A percentile compares a stretch with the other conserved stretches of the same genome.
These are phyloP conservation scores for Pyrenochaeta sp. DNA, from an alignment of 2,329 filamentous ascomycete genomes.

Conservation along the genomic window DNA sequence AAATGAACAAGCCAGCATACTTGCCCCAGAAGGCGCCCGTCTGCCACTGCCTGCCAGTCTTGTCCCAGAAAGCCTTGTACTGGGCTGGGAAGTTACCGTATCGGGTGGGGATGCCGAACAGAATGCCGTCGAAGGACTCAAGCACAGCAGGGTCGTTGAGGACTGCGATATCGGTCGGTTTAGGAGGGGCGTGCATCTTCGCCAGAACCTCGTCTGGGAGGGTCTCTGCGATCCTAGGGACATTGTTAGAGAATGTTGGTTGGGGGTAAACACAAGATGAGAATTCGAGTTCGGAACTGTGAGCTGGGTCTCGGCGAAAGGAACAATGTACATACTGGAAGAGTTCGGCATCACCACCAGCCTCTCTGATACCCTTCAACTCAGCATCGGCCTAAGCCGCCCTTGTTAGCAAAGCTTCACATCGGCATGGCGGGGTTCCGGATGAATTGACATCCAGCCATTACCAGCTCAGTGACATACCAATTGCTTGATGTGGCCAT, in stretches of 20 bases:
- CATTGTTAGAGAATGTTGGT: conserved; percentile 3
- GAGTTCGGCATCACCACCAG: conserved; percentile 81
- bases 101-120: conserved; percentile 93
- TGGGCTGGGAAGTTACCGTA: conserved; percentile 98
- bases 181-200: conserved; percentile 91
- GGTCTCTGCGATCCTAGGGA: conserved; percentile 77
- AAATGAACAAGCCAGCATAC: conserved; percentile 89
- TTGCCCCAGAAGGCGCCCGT: conserved; percentile 83
- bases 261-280: neutral
- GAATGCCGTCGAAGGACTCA: conserved; percentile 82
- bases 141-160: conserved; percentile 70
- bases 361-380: conserved; percentile 86
- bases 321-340: conserved; percentile 70
- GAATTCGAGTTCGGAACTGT: neutral
- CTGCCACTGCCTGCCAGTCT: conserved; percentile 85
- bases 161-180: conserved; percentile 70
- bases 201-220: conserved; percentile 80
- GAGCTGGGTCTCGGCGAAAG: neutral
- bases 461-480: conserved; percentile 27
- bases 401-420: conserved; percentile 7
- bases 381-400: conserved; percentile 80
- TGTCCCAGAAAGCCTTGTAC: conserved; percentile 95
- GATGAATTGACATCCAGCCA: neutral
- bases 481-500: conserved; percentile 46
- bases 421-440: neutral